Percentiles rank a stretch among this genome's conserved stretches.
Conservation (phyloP, 2,329 filamentous ascomycete genomes). For the Apiospora phragmitis region DNA sequence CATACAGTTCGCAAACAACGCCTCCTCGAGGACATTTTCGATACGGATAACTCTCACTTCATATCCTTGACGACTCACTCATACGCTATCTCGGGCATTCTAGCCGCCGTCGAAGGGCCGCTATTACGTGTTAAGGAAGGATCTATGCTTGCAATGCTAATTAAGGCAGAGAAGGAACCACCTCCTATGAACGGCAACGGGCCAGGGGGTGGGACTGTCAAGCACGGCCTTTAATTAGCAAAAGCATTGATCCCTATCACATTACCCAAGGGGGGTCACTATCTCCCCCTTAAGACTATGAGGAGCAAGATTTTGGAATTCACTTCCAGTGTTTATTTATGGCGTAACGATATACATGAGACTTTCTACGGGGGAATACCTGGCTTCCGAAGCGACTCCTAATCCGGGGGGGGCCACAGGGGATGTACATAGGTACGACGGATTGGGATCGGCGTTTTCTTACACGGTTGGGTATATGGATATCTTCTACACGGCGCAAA, state of each 20-base stretch:
- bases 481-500: background rate
- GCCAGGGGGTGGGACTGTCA: background rate
- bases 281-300: background rate
- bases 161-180: slow-evolving; percentile 17
- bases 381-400: background rate
- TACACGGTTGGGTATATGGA: background rate
- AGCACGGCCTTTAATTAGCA: background rate
- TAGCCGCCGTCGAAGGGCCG: slow-evolving; percentile 12
- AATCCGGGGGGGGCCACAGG: background rate
- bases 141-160: slow-evolving; percentile 19
- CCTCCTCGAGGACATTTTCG: slow-evolving; percentile 22
- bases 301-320: background rate
- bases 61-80: slow-evolving; percentile 22
- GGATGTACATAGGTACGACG: background rate
- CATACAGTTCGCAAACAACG: slow-evolving; percentile 16
- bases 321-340: background rate
- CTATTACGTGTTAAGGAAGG: slow-evolving; percentile 18
- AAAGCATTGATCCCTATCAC: background rate
- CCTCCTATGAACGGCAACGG: background rate
- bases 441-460: background rate
- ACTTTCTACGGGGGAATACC: background rate
- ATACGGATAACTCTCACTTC: slow-evolving; percentile 16
- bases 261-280: background rate
- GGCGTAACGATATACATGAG: background rate
- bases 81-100: slow-evolving; percentile 18